phyloP scores from a whole-genome alignment of 2,329 filamentous ascomycete species.

The Rosellinia necatrix region DNA sequence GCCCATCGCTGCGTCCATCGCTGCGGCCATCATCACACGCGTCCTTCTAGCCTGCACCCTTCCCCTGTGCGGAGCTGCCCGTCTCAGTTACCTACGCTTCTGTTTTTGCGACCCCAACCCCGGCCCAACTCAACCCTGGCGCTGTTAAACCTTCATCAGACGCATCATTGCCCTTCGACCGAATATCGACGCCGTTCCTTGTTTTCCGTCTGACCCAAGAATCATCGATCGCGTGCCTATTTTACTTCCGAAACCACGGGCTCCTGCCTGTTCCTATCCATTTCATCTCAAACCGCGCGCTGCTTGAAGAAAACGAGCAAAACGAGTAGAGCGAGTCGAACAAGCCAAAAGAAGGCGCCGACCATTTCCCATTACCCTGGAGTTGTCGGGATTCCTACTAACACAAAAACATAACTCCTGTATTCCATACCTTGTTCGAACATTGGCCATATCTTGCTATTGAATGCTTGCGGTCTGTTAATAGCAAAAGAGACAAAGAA shows the following conservation, averaged over 20 bases:
- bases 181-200: not conserved
- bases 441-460: not conserved
- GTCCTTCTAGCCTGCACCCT: not conserved
- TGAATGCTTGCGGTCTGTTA: not conserved
- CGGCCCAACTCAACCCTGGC: not conserved
- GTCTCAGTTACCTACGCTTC: not conserved
- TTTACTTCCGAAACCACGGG: too few species aligned
- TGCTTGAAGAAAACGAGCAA: too few species aligned
- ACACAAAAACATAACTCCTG: too few species aligned
- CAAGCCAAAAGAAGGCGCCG: too few species aligned
- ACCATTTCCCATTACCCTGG: too few species aligned
- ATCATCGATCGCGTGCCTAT: not conserved
- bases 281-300: too few species aligned
- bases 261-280: too few species aligned
- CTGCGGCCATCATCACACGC: slow-evolving; percentile 1
- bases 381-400: too few species aligned
- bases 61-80: not conserved
- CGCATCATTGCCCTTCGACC: not conserved
- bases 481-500: not conserved
- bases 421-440: too few species aligned
- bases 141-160: not conserved
- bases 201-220: not conserved
- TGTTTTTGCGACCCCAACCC: not conserved
- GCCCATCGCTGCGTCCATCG: slow-evolving; percentile 1
- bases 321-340: too few species aligned